Evolutionary conservation across 1,284 basidiomycete species (phyloP), one percentile per base, ranked within the genome.

Genomic region (Chalciporus piperatoides): DNA sequence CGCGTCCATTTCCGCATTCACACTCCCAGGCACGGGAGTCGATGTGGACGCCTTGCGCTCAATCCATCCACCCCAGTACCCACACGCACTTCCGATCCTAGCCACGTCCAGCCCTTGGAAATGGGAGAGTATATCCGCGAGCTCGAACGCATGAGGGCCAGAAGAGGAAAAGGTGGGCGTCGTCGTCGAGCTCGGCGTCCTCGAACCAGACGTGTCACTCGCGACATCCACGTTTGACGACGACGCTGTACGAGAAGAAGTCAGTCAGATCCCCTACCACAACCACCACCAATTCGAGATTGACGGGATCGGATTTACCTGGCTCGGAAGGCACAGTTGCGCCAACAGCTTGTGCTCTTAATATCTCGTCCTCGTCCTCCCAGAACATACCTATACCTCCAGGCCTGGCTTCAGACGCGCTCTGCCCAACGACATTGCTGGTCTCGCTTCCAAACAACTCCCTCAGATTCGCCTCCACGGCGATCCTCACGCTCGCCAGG

Each of bases 71-170:
- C 60, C 46, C 76, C 76, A 76, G 46, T 72, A 76, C 0, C 66
- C 69, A 3, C 76, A 76, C 6, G 71, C 70, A 37, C 74, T 71
- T 3, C 78, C 77, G 48, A 77, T 60, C 32, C 79, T 63, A 17
- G 70, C 57, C 1, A 75, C 71, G 11, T 79, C 73, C 10, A 80
- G 57, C n/a, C 65, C 67, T 25, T 67, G 56, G 54, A 80, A 65
- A 1, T 66, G 66, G 27, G 70, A 61, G 4, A 75, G 56, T 21
- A 72, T 56, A 4, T 59, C 58, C 23, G 30, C 52, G 11, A 46
- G 49, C 5, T 56, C 52, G 32, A 56, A 49, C 2, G 36, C 30
- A 4, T 40, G 35, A 14, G 33, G 11, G 0, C 4, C 38, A 4
- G 21, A 17, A 6, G 49, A 6, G 24, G 4, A 5, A 2, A 12